phyloP scores from a whole-genome alignment of 495 filamentous ascomycete genomes.

The Neurospora hispaniola region DNA sequence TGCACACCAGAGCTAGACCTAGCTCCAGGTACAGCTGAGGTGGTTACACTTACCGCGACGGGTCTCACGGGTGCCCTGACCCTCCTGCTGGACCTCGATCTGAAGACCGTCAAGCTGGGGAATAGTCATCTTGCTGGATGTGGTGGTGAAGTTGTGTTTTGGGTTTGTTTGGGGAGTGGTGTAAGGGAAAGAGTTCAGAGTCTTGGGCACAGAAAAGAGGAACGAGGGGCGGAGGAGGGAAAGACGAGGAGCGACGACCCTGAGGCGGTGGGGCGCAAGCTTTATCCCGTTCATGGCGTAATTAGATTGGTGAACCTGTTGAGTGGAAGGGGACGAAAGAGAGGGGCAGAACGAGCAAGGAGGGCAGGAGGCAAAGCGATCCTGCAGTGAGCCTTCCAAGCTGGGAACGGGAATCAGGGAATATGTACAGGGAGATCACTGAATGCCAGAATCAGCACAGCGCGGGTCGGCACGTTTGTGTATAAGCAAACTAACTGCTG shows the following conservation, averaged over 20 bases:
- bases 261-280: background rate
- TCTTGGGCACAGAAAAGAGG: background rate
- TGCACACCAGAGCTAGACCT: background rate
- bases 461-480: background rate
- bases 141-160: background rate
- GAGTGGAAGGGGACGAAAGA: background rate
- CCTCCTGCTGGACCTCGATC: slow-evolving; percentile 15
- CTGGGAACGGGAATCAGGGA: background rate
- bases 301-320: slow-evolving; percentile 1
- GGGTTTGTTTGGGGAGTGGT: background rate
- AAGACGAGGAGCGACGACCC: background rate
- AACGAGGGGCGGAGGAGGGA: slow-evolving; percentile 3
- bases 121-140: slow-evolving; percentile 20
- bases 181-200: background rate
- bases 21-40: background rate
- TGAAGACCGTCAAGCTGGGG: slow-evolving; percentile 20
- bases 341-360: background rate
- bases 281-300: background rate
- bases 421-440: background rate
- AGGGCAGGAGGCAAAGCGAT: background rate
- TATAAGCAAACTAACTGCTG: background rate
- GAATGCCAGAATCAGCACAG: background rate
- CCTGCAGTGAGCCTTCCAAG: background rate
- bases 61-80: slow-evolving; percentile 18
- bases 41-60: slow-evolving; percentile 16